A percentile compares a stretch with the other conserved stretches of the same genome.
Conservation (phyloP, 164 flowering plant species). For the Kalanchoe fedtschenkoi region DNA sequence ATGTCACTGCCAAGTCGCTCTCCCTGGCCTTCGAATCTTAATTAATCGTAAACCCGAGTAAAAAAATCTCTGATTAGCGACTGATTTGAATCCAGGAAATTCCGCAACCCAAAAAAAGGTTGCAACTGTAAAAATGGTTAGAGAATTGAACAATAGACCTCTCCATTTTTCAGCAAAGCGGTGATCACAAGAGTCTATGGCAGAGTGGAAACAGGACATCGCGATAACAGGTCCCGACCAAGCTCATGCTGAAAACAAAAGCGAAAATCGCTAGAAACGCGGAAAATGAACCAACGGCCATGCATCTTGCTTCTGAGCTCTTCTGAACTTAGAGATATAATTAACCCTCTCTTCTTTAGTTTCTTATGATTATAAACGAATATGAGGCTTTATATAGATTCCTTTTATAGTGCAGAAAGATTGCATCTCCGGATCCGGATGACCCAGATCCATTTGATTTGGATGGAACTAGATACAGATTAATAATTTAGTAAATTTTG, state of each 20-base stretch:
- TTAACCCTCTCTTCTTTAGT: too few relatives aligned
- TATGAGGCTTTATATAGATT: too few relatives aligned
- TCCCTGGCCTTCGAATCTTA: conserved; percentile 48
- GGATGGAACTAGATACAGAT: too few relatives aligned
- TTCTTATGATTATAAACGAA: too few relatives aligned
- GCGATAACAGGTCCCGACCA: conserved; percentile 21
- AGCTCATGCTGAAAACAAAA: conserved; percentile 19
- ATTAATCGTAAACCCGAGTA: neutral
- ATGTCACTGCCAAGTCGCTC: conserved; percentile 40
- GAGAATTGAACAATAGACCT: conserved; percentile 17
- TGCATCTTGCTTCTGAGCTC: too few relatives aligned
- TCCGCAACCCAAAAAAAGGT: too few relatives aligned
- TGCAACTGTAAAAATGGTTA: neutral
- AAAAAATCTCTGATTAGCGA: neutral
- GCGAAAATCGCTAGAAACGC: conserved; percentile 17
- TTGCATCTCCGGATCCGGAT: too few relatives aligned
- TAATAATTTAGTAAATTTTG: too few relatives aligned
- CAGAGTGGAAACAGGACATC: conserved; percentile 29
- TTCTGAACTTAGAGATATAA: too few relatives aligned
- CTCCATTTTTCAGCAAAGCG: conserved; percentile 29
- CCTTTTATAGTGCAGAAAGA: too few relatives aligned
- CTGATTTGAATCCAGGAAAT: too few relatives aligned
- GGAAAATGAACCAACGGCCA: conserved; percentile 17
- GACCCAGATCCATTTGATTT: too few relatives aligned
- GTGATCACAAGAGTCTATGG: conserved; percentile 22